phyloP scores from a whole-genome alignment of 139 green algal species.

The Closterium sp. region DNA sequence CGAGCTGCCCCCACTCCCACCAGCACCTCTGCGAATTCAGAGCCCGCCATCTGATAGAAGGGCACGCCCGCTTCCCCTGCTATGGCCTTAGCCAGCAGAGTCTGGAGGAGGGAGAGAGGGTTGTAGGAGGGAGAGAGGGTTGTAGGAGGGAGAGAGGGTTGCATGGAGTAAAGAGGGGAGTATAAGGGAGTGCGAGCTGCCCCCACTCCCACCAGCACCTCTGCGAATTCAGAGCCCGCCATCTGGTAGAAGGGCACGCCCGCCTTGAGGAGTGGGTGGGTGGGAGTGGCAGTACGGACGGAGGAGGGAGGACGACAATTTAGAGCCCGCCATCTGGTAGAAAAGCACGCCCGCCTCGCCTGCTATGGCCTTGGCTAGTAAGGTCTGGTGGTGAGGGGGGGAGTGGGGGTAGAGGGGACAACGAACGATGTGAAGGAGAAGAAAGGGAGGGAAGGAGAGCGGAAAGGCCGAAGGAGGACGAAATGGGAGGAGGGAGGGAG shows the following conservation, averaged over 20 bases:
- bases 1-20: slow-evolving; percentile 94
- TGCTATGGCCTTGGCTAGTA: slow-evolving; percentile 73
- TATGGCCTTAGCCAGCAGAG: slow-evolving; percentile 66
- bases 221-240: slow-evolving; percentile 94
- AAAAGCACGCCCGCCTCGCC: slow-evolving; percentile 83
- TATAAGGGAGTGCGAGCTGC: slow-evolving; percentile 24
- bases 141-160: too few species aligned
- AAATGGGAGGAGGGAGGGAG: too few species aligned
- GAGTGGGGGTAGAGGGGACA: too few species aligned
- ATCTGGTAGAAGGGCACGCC: slow-evolving; percentile 87
- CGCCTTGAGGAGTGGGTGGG: slow-evolving; percentile 50
- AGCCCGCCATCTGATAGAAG: slow-evolving; percentile 92
- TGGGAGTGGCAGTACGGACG: too few species aligned
- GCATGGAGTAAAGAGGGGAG: too few species aligned
- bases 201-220: slow-evolving; percentile 78
- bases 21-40: slow-evolving; percentile 97
- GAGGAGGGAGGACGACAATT: slow-evolving; percentile 28
- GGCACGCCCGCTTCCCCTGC: slow-evolving; percentile 82
- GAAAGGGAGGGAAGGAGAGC: too few species aligned
- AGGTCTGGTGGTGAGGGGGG: too few species aligned
- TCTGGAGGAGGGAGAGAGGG: not conserved
- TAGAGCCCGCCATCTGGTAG: slow-evolving; percentile 82
- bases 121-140: too few species aligned
- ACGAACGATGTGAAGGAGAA: too few species aligned
- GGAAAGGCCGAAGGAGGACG: too few species aligned